phyloP scores from a whole-genome alignment of 2,329 filamentous ascomycete genomes.

The Neonectria neomacrospora region DNA sequence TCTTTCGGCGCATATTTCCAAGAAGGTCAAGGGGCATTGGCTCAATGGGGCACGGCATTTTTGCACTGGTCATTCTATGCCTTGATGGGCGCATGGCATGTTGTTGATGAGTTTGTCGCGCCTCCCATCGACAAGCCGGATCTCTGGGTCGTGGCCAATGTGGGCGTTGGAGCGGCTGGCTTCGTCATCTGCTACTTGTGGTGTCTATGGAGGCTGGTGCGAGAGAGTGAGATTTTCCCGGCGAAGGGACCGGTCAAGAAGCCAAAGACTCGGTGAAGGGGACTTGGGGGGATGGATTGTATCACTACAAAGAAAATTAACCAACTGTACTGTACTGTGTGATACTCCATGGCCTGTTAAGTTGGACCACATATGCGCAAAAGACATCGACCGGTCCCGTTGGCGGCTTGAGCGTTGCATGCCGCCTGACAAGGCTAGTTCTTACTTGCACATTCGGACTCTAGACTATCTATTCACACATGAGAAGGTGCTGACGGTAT shows the following conservation, averaged over 20 bases:
- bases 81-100: constrained; percentile 84
- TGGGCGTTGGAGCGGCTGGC: constrained; percentile 83
- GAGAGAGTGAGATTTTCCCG: constrained; percentile 66
- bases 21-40: constrained; percentile 49
- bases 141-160: constrained; percentile 93
- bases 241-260: constrained; percentile 51
- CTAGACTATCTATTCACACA: neutral
- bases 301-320: constrained; percentile 12
- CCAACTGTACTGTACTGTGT: neutral
- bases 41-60: constrained; percentile 68
- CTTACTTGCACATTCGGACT: constrained; percentile 14
- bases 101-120: constrained; percentile 73
- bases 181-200: constrained; percentile 91
- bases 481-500: constrained; percentile 18
- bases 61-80: constrained; percentile 82
- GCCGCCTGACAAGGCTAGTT: constrained; percentile 25
- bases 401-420: constrained; percentile 11
- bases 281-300: constrained; percentile 9
- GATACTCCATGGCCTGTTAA: neutral
- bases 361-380: neutral
- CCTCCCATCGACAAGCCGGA: constrained; percentile 86
- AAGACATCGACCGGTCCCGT: constrained; percentile 6
- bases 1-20: constrained; percentile 76
- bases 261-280: constrained; percentile 37
- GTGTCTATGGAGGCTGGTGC: constrained; percentile 79